Evolutionary conservation across 2,329 filamentous ascomycete genomes (phyloP).

Genomic region (Reticulascus tulasneorum): DNA sequence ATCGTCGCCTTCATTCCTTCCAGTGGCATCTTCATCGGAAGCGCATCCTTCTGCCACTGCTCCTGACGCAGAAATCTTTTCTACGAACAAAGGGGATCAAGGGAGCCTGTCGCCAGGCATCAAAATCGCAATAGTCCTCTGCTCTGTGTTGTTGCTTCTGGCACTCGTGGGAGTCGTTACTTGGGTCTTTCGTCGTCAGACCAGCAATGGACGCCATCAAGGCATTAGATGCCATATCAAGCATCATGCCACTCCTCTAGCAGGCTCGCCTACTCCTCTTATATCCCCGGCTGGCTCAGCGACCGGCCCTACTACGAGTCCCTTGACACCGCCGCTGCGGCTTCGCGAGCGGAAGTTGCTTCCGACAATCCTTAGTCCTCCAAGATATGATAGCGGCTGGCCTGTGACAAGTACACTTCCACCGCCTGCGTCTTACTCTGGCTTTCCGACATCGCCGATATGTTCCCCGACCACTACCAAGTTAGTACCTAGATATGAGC

Average conservation of each 20-base stretch:
- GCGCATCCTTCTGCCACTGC: not conserved
- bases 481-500: constrained; percentile 28
- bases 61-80: too few species aligned
- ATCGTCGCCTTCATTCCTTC: not conserved
- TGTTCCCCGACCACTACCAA: constrained; percentile 32
- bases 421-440: not conserved
- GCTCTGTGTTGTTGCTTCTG: constrained; percentile 33
- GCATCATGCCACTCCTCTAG: constrained; percentile 16
- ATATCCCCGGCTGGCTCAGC: constrained; percentile 32
- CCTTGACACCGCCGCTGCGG: constrained; percentile 42
- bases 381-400: not conserved
- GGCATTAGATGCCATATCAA: constrained; percentile 15
- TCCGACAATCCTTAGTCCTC: constrained; percentile 18
- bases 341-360: constrained; percentile 44
- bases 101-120: constrained; percentile 30
- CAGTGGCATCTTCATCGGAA: not conserved
- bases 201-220: constrained; percentile 13
- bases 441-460: constrained; percentile 34
- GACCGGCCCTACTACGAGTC: constrained; percentile 17
- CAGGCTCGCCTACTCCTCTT: constrained; percentile 37
- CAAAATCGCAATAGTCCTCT: constrained; percentile 42
- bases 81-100: too few species aligned
- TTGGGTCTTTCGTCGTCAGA: constrained; percentile 31
- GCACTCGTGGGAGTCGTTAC: constrained; percentile 31
- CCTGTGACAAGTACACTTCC: constrained; percentile 1